Evolutionary conservation across 208 protist species (phyloP), one percentile per base, ranked within the genome.

Genomic region (Trypanosoma rangeli): DNA sequence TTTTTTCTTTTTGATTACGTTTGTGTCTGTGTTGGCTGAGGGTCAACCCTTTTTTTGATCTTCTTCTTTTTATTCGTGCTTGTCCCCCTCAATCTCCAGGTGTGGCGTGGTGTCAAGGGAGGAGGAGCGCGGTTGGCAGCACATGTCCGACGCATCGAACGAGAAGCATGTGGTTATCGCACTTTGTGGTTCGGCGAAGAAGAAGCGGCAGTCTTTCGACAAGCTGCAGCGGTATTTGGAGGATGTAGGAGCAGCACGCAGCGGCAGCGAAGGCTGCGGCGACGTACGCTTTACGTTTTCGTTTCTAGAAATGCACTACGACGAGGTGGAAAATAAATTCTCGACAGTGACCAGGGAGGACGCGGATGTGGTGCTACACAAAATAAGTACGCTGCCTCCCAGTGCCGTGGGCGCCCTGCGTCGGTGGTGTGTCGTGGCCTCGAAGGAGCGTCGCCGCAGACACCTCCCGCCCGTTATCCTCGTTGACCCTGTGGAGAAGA

Each of bases 331-430:
- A 15, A 49, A 82, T 35, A 63, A 65, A 39, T 80, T 94, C 70
- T 49, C 24, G 24, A 52, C 46, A 20, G 67, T 64, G 20, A 70
- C 63, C 16, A 70, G 61, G 13, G 35, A 60, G 16, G 31, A 79
- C 22, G 80, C 89, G 18, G 81, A 93, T 64, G 82, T 92, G 56
- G 71, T 95, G n/a, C 64, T 95, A 8, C 90, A 95, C 73, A 95
- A 95, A 70, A 76, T 92, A 22, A 78, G 82, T 46, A 86, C 87
- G 53, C 86, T 90, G 26, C 60, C 65, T 15, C 68, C 72, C 48
- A 64, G 61, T 2, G 85, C 84, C 18, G 74, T 70, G 9, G 57
- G 33, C 0, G 85, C 85, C n/a, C 64, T 95, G 26, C 18, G 70
- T 37, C 39, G 52, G 37, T 95, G 86, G 85, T 84, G 73, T 64